Conservation (phyloP, 148 eudicot species). For the Oxyria digyna region DNA sequence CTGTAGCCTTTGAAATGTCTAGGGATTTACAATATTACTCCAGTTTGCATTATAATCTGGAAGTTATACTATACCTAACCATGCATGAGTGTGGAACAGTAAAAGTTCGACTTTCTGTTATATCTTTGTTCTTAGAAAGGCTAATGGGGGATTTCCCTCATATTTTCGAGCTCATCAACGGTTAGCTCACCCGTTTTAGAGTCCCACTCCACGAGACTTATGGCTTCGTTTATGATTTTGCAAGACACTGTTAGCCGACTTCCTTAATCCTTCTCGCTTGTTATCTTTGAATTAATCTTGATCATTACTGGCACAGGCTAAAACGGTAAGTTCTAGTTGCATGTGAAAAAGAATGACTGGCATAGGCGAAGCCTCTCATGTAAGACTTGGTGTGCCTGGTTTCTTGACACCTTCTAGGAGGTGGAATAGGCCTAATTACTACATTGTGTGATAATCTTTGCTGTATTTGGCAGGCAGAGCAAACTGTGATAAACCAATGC, state of each 20-base stretch:
- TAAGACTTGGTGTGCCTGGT: not conserved
- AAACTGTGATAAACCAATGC: constrained; percentile 89
- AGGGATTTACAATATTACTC: not conserved
- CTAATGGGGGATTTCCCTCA: too few species aligned
- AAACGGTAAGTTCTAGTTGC: not conserved
- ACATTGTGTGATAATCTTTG: not conserved
- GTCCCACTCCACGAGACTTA: not conserved
- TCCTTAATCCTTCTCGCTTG: not conserved
- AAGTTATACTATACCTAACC: not conserved
- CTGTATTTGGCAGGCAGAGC: constrained; percentile 70
- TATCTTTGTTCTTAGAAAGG: too few species aligned
- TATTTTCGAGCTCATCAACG: not conserved
- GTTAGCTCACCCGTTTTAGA: not conserved
- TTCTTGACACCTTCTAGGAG: constrained; percentile 2
- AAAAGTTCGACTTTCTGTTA: too few species aligned
- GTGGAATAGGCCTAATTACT: not conserved
- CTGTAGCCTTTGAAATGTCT: not conserved
- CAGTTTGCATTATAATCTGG: not conserved
- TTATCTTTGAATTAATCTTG: not conserved
- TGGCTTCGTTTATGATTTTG: not conserved
- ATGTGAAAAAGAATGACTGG: not conserved
- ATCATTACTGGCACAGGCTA: not conserved
- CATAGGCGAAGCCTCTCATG: not conserved
- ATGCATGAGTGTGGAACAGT: not conserved
- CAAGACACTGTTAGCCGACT: not conserved